These are phyloP conservation scores for Sisymbrium irio DNA, from an alignment of 345 rosid species.

Conservation along the genomic window DNA sequence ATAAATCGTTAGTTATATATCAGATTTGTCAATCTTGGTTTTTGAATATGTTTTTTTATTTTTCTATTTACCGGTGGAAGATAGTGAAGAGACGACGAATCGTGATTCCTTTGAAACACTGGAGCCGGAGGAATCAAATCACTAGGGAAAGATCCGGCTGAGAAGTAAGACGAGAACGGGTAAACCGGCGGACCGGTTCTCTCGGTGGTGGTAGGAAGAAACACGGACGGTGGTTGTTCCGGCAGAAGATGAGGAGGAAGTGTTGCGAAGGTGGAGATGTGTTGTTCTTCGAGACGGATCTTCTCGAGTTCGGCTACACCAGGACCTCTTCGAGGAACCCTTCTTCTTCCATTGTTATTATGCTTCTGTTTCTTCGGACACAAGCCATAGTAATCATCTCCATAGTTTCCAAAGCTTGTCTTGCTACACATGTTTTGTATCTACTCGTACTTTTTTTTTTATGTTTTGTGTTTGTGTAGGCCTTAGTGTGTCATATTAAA, in stretches of 20 bases:
- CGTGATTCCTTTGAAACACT: constrained; percentile 36
- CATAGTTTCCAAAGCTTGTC: constrained; percentile 34
- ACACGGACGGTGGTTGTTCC: constrained; percentile 14
- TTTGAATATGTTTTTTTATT: not conserved
- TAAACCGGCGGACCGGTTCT: constrained; percentile 25
- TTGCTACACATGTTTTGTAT: constrained; percentile 51
- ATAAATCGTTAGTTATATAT: not conserved
- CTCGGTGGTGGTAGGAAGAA: constrained; percentile 1
- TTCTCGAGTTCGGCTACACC: constrained; percentile 85
- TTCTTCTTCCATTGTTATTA: constrained; percentile 23
- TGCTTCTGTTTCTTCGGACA: constrained; percentile 48
- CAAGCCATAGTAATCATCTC: constrained; percentile 24
- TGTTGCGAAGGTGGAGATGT: not conserved
- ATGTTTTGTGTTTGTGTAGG: not conserved
- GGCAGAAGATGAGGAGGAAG: constrained; percentile 16
- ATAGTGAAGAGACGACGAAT: constrained; percentile 35
- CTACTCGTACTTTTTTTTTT: not conserved
- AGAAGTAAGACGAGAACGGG: constrained; percentile 28
- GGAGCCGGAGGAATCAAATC: constrained; percentile 42
- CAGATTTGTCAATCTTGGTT: too few species aligned
- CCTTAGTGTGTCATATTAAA: not conserved
- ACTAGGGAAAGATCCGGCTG: constrained; percentile 36
- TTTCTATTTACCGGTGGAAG: constrained; percentile 40
- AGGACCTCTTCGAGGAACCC: constrained; percentile 65
- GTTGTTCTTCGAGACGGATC: constrained; percentile 65